These are phyloP conservation scores for Prunus padus DNA, from an alignment of 306 rosid genomes.

Conservation along the genomic window DNA sequence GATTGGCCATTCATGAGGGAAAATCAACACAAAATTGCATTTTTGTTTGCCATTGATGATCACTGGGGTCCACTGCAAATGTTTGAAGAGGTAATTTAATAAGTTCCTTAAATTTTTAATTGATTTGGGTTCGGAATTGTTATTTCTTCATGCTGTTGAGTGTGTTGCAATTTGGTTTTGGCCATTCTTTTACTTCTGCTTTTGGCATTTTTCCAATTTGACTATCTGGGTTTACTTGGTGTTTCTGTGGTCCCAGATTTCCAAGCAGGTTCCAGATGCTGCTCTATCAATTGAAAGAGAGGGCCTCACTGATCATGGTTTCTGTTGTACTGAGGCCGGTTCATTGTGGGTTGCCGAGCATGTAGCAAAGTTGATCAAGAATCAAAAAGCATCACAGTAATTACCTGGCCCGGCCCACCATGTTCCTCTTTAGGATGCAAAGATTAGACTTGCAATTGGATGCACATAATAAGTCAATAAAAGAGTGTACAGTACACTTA, in stretches of 20 bases:
- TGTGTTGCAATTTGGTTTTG: neutral
- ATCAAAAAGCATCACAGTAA: slow-evolving; percentile 25
- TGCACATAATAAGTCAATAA: slow-evolving; percentile 12
- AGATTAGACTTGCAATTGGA: neutral
- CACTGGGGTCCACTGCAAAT: slow-evolving; percentile 94
- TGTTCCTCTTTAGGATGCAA: slow-evolving; percentile 10
- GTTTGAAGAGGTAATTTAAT: slow-evolving; percentile 67
- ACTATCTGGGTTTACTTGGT: slow-evolving; percentile 13
- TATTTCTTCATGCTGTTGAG: neutral
- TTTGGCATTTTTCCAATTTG: slow-evolving; percentile 19
- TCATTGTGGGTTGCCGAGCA: slow-evolving; percentile 81
- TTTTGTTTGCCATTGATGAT: slow-evolving; percentile 75
- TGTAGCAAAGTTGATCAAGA: slow-evolving; percentile 66
- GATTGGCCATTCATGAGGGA: slow-evolving; percentile 80
- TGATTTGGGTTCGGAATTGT: no score
- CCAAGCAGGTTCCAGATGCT: slow-evolving; percentile 67
- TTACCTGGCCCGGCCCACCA: slow-evolving; percentile 8
- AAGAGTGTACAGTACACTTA: neutral
- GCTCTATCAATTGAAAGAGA: slow-evolving; percentile 56
- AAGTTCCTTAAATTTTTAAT: neutral
- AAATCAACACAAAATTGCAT: slow-evolving; percentile 57
- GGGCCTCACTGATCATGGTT: slow-evolving; percentile 61
- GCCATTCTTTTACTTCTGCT: slow-evolving; percentile 12
- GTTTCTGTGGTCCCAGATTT: slow-evolving; percentile 52
- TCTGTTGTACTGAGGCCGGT: slow-evolving; percentile 78